Base-by-base conservation (phyloP, 352 stramenopile species). In the Phytophthora pistaciae region DNA sequence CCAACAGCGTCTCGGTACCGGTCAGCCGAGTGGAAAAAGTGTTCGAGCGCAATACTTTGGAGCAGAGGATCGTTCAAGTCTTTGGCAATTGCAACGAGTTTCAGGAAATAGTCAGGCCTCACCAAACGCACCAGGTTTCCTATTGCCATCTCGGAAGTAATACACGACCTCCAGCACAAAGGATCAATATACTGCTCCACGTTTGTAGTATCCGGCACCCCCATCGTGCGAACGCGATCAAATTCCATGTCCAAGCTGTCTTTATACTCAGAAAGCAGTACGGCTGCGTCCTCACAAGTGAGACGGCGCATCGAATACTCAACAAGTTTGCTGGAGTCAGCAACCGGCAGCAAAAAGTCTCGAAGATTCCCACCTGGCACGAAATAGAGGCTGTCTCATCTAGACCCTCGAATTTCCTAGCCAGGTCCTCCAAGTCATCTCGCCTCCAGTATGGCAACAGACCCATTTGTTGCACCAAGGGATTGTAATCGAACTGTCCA, bases 21-120 rank as follows among this genome's bases (percentile, higher is more conserved):
- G 18, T 60, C 36, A 38, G 63, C n/a, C 16, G 65, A 14, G 44
- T 68, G 58, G 25, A 68, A 73, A 56, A 68, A 14, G 23, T n/a
- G 44, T 52, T 73, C 58, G 56, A 56, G 29, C 42, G 64, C 50
- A 57, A 48, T 23, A 62, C 21, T 50, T 70, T 68, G 56, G 36
- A 75, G 62, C 16, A 3, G n/a, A 67, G 59, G 9, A 31, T 71
- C 68, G 11, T 75, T 65, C 42, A 65, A 75, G 14, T n/a, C 13
- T n/a, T 33, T 31, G 14, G 33, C 54, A 56, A 53, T 16, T 42
- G 6, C 10, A 16, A 70, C 36, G 5, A 70, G 52, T 18, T 54
- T 46, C 10, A 55, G 20, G 14, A 64, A 67, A 18, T 66, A 46
- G 16, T 46, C 49, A 1, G 56, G 33, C 3, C 49, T 42, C 38